Conservation (phyloP, 192 early-diverging fungal genomes). For the Phlyctochytrium arcticum region DNA sequence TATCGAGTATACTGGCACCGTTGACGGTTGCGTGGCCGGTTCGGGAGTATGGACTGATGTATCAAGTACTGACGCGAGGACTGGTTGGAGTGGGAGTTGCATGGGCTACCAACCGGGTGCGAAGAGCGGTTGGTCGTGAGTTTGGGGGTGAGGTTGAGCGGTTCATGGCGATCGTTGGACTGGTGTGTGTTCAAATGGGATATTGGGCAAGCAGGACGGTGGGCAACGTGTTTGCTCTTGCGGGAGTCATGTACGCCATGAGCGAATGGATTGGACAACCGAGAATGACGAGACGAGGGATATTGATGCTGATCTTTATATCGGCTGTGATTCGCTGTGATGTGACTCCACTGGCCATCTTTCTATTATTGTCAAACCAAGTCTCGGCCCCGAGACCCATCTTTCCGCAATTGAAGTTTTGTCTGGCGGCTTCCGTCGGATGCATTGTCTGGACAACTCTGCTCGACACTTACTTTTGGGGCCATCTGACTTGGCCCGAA, state of each 20-base stretch:
- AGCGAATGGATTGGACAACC: conserved; percentile 36
- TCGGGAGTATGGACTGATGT: background rate
- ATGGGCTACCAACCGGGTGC: conserved; percentile 28
- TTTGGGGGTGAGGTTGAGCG: conserved; percentile 51
- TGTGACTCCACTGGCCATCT: conserved; percentile 41
- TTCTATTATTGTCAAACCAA: conserved; percentile 43
- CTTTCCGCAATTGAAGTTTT: too few species aligned
- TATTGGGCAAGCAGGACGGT: conserved; percentile 88
- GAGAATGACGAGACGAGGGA: background rate
- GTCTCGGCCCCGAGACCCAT: too few species aligned
- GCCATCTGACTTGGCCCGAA: conserved; percentile 67
- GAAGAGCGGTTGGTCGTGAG: conserved; percentile 41
- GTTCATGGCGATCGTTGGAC: conserved; percentile 49
- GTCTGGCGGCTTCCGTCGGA: conserved; percentile 25
- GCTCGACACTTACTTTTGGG: conserved; percentile 79
- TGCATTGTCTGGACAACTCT: conserved; percentile 39
- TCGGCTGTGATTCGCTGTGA: conserved; percentile 60
- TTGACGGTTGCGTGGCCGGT: background rate
- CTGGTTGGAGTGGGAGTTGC: conserved; percentile 41
- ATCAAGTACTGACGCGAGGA: background rate
- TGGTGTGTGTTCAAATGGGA: conserved; percentile 79
- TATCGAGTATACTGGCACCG: conserved; percentile 15
- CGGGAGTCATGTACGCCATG: conserved; percentile 52
- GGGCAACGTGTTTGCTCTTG: conserved; percentile 82
- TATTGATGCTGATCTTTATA: conserved; percentile 33